These are phyloP conservation scores for Aristolochia fimbriata DNA, from an alignment of 164 flowering plant genomes.

Conservation along the genomic window DNA sequence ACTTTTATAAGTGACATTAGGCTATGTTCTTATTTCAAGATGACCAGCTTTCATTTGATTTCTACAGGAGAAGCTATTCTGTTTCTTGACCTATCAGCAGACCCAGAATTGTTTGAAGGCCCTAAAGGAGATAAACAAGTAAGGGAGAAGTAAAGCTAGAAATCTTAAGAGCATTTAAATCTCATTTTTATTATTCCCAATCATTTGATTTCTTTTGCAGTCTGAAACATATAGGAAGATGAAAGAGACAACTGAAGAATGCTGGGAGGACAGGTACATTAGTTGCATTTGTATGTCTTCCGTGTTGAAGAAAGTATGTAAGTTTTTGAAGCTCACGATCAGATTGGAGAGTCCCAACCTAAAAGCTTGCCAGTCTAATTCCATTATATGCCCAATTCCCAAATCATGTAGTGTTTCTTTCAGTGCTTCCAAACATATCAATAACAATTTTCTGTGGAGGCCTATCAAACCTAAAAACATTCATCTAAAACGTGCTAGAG, in stretches of 20 bases:
- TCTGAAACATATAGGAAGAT: conserved; percentile 86
- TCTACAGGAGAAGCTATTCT: conserved; percentile 67
- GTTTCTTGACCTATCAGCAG: conserved; percentile 71
- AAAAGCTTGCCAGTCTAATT: too few species aligned
- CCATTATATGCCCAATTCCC: too few species aligned
- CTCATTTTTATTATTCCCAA: neutral
- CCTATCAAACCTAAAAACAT: too few species aligned
- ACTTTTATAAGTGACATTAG: neutral
- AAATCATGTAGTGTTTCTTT: too few species aligned
- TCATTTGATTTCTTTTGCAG: conserved; percentile 28
- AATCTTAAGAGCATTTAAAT: neutral
- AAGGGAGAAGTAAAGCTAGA: conserved; percentile 11
- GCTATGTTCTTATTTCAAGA: neutral
- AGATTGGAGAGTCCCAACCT: too few species aligned
- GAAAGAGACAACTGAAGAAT: conserved; percentile 77
- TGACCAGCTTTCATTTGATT: neutral
- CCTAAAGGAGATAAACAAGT: conserved; percentile 93
- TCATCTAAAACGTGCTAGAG: too few species aligned
- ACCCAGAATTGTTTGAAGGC: conserved; percentile 83
- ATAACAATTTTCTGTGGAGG: too few species aligned
- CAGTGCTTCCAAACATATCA: too few species aligned
- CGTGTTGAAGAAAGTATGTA: too few species aligned
- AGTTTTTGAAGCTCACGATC: too few species aligned
- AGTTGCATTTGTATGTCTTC: neutral
- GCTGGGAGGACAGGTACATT: conserved; percentile 87